Base-by-base conservation (phyloP, 345 rosid species). In the Citrus medica region DNA sequence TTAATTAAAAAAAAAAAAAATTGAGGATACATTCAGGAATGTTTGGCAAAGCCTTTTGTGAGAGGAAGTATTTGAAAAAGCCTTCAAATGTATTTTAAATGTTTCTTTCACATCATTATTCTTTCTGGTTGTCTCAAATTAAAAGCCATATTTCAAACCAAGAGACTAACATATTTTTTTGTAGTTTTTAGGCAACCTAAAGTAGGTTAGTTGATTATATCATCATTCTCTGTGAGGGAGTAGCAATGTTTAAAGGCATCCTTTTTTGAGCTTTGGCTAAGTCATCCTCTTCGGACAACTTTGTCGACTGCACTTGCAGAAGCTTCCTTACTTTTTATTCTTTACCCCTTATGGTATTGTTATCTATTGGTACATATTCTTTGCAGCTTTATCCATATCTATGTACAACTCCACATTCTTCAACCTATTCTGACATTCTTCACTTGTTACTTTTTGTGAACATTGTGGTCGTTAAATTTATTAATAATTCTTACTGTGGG, bases 321-420 rank as follows among this genome's bases (percentile, higher is more conserved):
- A 65, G 35, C 51, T 8, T 79, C 27, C 12, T 67, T 72, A 67
- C 46, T 67, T 40, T 75, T 76, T 40, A 46, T 76, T 74, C 17
- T 77, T 67, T 67, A 48, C 37, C 24, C 59, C 38, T 75, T 60
- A 0, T 21, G 38, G 33, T 59, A n/a, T 73, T 16, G 24, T 73
- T 55, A 59, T 58, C 13, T 37, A 56, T 62, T 33, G 27, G 67
- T 30, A 40, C 48, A 32, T 32, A 22, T 46, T 60, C 53, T 19
- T 19, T 33, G 42, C 69, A 32, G 13, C 42, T 65, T 65, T 12
- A 27, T 76, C 37, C 40, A 14, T 30, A 21, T 64, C 46, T 70
- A 28, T 1, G 25, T 37, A 27, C 32, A 25, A 61, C 60, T 48
- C 30, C 17, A 37, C 33, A 37, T 33, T 33, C 30, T 21, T 32